A percentile compares a stretch with the other conserved stretches of the same genome.
Evolutionary conservation across 2,329 filamentous ascomycete genomes (phyloP).

Genomic region (Stemphylium vesicarium): DNA sequence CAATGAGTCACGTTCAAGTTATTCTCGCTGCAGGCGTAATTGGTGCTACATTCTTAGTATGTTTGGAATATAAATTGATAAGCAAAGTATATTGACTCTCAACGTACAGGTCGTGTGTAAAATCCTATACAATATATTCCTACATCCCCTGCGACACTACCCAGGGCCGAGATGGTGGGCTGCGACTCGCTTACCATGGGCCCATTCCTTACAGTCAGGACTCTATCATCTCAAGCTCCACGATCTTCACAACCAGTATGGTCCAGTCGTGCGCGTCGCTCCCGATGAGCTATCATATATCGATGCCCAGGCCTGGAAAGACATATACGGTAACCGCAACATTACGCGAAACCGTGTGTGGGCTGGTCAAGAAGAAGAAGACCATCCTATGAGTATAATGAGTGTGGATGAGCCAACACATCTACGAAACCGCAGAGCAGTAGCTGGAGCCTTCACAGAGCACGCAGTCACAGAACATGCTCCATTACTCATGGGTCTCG

Average conservation of each 20-base stretch:
- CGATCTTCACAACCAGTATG: conserved; percentile 33
- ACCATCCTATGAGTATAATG: conserved; percentile 16
- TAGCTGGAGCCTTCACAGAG: conserved; percentile 54
- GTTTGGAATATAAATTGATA: neutral
- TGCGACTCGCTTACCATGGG: conserved; percentile 45
- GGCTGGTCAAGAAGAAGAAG: conserved; percentile 15
- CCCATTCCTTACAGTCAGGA: conserved; percentile 30
- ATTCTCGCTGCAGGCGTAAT: neutral
- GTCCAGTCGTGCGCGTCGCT: conserved; percentile 55
- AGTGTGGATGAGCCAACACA: conserved; percentile 27
- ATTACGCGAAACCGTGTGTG: conserved; percentile 20
- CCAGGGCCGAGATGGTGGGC: conserved; percentile 24
- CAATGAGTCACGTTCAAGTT: neutral
- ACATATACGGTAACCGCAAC: conserved; percentile 46
- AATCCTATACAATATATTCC: conserved; percentile 23
- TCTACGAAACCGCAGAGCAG: conserved; percentile 36
- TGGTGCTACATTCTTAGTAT: neutral
- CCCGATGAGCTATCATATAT: conserved; percentile 58
- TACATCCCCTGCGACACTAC: conserved; percentile 23
- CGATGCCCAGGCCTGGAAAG: conserved; percentile 49
- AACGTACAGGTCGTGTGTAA: neutral
- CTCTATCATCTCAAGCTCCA: conserved; percentile 9
- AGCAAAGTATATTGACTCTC: neutral
- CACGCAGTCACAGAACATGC: conserved; percentile 51
- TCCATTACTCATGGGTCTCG: conserved; percentile 43